Evolutionary conservation across 2,329 filamentous ascomycete genomes (phyloP).

Genomic region (Fusarium veterinarium): DNA sequence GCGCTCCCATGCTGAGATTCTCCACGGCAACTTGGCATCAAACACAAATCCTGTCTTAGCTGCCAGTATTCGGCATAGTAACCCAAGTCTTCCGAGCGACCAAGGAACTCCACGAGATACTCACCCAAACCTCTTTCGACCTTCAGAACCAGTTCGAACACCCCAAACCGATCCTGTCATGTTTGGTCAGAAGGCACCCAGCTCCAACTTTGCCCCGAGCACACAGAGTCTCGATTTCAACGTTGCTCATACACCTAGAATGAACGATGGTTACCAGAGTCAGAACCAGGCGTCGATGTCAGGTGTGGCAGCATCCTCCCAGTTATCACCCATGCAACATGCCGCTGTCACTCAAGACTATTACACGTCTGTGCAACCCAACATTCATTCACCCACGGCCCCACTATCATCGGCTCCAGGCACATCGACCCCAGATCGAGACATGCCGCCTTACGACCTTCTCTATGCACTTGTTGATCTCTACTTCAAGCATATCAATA

Average conservation of each 20-base stretch:
- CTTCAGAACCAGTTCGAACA: conserved; percentile 62
- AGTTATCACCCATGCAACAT: conserved; percentile 51
- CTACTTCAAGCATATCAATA: conserved; percentile 84
- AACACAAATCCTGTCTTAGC: conserved; percentile 49
- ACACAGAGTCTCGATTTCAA: conserved; percentile 64
- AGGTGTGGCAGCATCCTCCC: conserved; percentile 54
- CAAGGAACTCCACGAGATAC: conserved; percentile 66
- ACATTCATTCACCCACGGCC: conserved; percentile 68
- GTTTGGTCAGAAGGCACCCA: conserved; percentile 70
- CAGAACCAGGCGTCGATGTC: conserved; percentile 58
- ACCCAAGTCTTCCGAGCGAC: conserved; percentile 64
- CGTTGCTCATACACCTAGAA: conserved; percentile 58
- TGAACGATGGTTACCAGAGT: conserved; percentile 62
- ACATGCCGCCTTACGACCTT: conserved; percentile 79
- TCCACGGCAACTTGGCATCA: conserved; percentile 65
- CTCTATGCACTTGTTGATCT: conserved; percentile 79
- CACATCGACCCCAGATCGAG: conserved; percentile 62
- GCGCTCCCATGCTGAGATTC: conserved; percentile 72
- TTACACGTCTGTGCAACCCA: conserved; percentile 57
- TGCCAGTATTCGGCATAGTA: conserved; percentile 61
- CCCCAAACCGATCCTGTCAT: conserved; percentile 68
- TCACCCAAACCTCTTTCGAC: conserved; percentile 57
- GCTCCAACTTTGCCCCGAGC: conserved; percentile 55
- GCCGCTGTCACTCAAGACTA: conserved; percentile 61
- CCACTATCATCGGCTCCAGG: conserved; percentile 59